Evolutionary conservation across 169 alveolate species (phyloP), one percentile per base, ranked within the genome.

Genomic region (Eimeria maxima): DNA sequence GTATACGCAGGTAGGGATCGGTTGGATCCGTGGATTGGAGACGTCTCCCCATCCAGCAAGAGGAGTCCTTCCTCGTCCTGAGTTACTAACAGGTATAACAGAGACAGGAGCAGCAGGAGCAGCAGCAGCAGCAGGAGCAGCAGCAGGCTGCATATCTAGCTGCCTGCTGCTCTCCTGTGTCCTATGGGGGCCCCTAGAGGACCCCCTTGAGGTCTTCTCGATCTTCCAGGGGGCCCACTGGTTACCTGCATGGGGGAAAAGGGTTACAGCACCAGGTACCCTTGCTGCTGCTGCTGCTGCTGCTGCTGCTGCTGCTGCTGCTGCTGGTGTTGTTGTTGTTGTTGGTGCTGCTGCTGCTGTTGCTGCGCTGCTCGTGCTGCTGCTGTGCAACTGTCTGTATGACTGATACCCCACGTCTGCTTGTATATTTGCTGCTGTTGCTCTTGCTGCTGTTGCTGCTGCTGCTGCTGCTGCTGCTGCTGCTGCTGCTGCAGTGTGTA

Each of bases 211-310:
- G 45, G 90, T 95, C 33, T 83, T 95, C 76, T 86, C 94, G 22
- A 44, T 95, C 38, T 60, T 65, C 42, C 96, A 95, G 45, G 95
- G 95, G 27, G 84, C 60, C 22, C 57, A 8, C 20, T 95, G 96
- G 96, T 91, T 88, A 10, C 96, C 96, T 4, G 95, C 92, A 4
- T 95, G 96, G 96, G 96, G 96, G 16, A 27, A 38, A 29, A 60
- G 96, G 42, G 94, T 80, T 6, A 83, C 95, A 63, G 20, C 84
- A 8, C 92, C 96, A 27, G 96, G 96, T 95, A 11, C 65, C 4
- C 90, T 13, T 47, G 76, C 87, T 63, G 60, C 65, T 45, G 69
- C 89, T 45, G 89, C 69, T 42, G 57, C 57, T 50, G 57, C 57
- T 50, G 57, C 57, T 50, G 57, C 57, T 50, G 57, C 5, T 50